phyloP scores from a whole-genome alignment of 2,329 filamentous ascomycete genomes.

The Aspergillus sp. region DNA sequence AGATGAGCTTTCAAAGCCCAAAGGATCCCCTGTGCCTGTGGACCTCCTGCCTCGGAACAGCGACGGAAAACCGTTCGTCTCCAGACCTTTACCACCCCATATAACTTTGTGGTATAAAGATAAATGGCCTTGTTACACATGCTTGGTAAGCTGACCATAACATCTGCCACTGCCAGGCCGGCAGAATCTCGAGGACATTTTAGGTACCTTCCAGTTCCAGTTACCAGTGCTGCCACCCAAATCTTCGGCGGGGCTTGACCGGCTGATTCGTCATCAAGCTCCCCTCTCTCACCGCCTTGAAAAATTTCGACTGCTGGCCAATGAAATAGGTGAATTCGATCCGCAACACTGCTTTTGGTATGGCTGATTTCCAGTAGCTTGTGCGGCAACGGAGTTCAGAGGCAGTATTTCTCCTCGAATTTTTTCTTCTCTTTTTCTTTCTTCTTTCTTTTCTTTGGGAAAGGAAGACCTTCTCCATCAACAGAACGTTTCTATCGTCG shows the following conservation, averaged over 20 bases:
- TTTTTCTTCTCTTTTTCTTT: constrained; percentile 34
- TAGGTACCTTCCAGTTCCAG: too few relatives aligned
- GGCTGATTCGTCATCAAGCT: constrained; percentile 10
- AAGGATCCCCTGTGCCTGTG: too few relatives aligned
- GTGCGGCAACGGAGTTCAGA: constrained; percentile 29
- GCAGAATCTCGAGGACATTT: neutral
- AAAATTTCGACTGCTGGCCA: constrained; percentile 32
- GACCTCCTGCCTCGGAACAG: too few relatives aligned
- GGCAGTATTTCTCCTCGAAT: constrained; percentile 29
- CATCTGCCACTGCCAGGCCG: too few relatives aligned
- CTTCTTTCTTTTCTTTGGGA: constrained; percentile 55
- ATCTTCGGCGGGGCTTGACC: neutral
- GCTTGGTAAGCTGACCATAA: too few relatives aligned
- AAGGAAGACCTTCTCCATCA: constrained; percentile 62
- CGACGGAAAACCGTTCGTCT: too few relatives aligned
- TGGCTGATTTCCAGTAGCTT: constrained; percentile 18
- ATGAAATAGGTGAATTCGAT: constrained; percentile 14
- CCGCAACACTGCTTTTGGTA: constrained; percentile 25
- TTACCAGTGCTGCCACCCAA: neutral
- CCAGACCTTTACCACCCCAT: too few relatives aligned
- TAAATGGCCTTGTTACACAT: too few relatives aligned
- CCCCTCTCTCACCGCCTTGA: constrained; percentile 26
- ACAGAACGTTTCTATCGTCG: constrained; percentile 47
- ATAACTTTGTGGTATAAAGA: too few relatives aligned
- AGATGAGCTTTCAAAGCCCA: too few relatives aligned